Conservation (phyloP, 768 basidiomycete species). For the Rubroboletus pulcherrimus region DNA sequence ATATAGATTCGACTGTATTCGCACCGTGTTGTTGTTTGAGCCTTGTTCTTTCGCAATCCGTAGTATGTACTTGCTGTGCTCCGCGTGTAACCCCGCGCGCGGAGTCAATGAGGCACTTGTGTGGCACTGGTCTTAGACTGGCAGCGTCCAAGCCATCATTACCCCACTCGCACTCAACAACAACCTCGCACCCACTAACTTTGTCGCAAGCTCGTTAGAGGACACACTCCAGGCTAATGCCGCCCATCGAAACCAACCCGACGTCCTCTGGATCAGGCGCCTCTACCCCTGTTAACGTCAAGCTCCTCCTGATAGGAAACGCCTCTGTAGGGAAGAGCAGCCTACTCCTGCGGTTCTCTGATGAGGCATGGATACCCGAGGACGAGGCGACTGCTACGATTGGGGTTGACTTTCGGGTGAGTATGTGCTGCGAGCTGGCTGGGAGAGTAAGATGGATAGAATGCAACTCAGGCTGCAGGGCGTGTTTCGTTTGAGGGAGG, state of each 20-base stretch:
- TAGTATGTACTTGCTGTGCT: background rate
- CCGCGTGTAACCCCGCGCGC: conserved; percentile 11
- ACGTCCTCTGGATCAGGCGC: conserved; percentile 25
- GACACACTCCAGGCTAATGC: conserved; percentile 10
- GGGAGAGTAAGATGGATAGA: background rate
- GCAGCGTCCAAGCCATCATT: background rate
- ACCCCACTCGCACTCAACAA: background rate
- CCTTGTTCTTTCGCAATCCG: background rate
- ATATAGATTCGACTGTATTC: conserved; percentile 11
- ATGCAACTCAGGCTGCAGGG: background rate
- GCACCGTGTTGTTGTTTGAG: background rate
- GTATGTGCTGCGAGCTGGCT: conserved; percentile 22
- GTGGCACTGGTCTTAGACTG: background rate
- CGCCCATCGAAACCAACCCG: conserved; percentile 19
- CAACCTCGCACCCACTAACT: background rate
- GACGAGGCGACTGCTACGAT: conserved; percentile 87
- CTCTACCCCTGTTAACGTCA: conserved; percentile 56
- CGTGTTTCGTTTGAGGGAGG: background rate
- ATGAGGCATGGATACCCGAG: conserved; percentile 91
- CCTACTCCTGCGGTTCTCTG: conserved; percentile 89
- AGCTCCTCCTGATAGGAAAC: conserved; percentile 82
- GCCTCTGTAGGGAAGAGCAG: conserved; percentile 93
- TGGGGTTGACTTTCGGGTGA: conserved; percentile 80
- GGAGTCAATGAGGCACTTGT: conserved; percentile 21
- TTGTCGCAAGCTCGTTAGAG: background rate